Evolutionary conservation across 257 asterid genomes (phyloP).

Genomic region (Solanum sejunctum): DNA sequence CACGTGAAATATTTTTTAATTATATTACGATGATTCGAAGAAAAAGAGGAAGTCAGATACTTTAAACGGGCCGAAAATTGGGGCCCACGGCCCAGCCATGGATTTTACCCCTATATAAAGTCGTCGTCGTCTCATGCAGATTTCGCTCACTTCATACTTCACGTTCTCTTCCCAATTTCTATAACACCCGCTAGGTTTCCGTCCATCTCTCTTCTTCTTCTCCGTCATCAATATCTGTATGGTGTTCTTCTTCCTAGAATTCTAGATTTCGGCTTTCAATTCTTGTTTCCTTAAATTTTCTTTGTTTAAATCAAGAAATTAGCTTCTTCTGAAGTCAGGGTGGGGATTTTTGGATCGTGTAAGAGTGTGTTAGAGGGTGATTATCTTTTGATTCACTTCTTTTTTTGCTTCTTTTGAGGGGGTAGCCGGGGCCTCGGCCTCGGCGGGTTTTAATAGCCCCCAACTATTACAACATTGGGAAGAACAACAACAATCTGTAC

Average conservation of each 20-base stretch:
- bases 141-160: constrained; percentile 51
- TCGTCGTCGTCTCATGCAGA: constrained; percentile 38
- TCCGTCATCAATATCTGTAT: constrained; percentile 33
- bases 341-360: constrained; percentile 65
- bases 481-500: not conserved
- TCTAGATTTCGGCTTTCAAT: constrained; percentile 12
- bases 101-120: constrained; percentile 33
- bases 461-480: constrained; percentile 43
- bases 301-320: not conserved
- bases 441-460: constrained; percentile 99
- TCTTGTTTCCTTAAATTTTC: not conserved
- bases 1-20: too few relatives aligned
- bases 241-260: constrained; percentile 27
- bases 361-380: constrained; percentile 28
- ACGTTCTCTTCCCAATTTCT: constrained; percentile 9
- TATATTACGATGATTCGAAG: too few relatives aligned
- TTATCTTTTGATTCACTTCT: constrained; percentile 54
- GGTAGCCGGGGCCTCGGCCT: constrained; percentile 99
- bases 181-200: constrained; percentile 31
- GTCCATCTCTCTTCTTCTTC: not conserved
- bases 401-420: constrained; percentile 94
- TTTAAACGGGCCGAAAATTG: not conserved
- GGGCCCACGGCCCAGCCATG: constrained; percentile 7
- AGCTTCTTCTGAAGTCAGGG: constrained; percentile 84
- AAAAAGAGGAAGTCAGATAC: not conserved